These are phyloP conservation scores for Fusarium verticillioides DNA, from an alignment of 2,329 filamentous ascomycete genomes.

Conservation along the genomic window DNA sequence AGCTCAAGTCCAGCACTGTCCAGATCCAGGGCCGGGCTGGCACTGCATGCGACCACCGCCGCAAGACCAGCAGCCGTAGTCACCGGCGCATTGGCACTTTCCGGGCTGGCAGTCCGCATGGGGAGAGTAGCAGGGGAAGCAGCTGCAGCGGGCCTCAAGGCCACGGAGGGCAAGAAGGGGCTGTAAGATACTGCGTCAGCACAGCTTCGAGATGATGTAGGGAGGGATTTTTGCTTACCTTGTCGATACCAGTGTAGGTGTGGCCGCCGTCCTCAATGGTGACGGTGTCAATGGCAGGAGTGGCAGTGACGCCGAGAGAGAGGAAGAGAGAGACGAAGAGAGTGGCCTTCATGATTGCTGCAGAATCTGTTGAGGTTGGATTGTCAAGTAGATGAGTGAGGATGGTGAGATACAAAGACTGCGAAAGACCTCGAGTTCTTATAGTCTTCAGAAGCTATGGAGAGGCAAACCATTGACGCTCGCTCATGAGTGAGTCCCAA, in stretches of 20 bases:
- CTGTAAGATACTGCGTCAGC: accelerated
- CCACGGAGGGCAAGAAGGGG: slow-evolving; percentile 13
- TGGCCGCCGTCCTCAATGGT: slow-evolving; percentile 1
- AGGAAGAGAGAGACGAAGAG: slow-evolving; percentile 6
- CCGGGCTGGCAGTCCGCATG: slow-evolving; percentile 1
- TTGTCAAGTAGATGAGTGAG: not conserved
- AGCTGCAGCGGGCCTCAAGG: slow-evolving; percentile 6
- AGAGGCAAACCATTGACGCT: accelerated
- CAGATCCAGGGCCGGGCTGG: slow-evolving; percentile 4
- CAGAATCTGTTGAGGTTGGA: not conserved
- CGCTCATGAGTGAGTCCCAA: not conserved
- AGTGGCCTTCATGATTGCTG: slow-evolving; percentile 8
- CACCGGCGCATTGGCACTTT: slow-evolving; percentile 4
- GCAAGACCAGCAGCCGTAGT: slow-evolving; percentile 22
- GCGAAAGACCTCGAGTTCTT: not conserved
- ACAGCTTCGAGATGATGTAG: no score
- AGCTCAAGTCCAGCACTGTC: slow-evolving; percentile 14
- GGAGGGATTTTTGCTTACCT: not conserved
- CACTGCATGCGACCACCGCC: slow-evolving; percentile 14
- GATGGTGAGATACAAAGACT: not conserved
- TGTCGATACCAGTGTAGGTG: slow-evolving; percentile 17
- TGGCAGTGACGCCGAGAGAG: slow-evolving; percentile 7
- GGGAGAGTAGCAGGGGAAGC: slow-evolving; percentile 23
- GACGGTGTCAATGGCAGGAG: slow-evolving; percentile 1
- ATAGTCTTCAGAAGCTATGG: accelerated